Evolutionary conservation across 805 yeast genomes (phyloP).

Genomic region (Hanseniaspora jakobsenii): DNA sequence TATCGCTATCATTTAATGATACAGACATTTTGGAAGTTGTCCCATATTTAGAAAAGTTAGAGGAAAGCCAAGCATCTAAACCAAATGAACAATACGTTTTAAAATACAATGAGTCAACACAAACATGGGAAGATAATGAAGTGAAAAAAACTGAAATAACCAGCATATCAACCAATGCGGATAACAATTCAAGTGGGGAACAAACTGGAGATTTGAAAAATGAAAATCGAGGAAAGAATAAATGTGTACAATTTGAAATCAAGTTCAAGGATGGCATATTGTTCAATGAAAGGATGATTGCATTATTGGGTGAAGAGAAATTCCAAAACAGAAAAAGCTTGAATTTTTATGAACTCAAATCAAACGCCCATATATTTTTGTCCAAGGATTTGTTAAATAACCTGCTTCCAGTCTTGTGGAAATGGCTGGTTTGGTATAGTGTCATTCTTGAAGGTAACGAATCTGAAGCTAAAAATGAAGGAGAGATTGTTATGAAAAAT

Average conservation of each 20-base stretch:
- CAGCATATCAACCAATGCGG: no score
- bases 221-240: no score
- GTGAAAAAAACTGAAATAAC: background rate
- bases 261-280: background rate
- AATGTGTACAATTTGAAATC: background rate
- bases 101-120: background rate
- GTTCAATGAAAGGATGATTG: constrained; percentile 13
- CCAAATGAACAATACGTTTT: no score
- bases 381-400: constrained; percentile 4
- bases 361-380: background rate
- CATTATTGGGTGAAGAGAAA: constrained; percentile 4
- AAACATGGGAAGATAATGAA: background rate
- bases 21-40: background rate
- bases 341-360: constrained; percentile 10
- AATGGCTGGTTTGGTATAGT: constrained; percentile 26
- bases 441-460: constrained; percentile 26
- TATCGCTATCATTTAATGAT: background rate
- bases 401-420: constrained; percentile 20
- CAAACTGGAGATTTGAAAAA: no score
- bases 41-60: background rate
- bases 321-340: constrained; percentile 13
- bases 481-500: constrained; percentile 19
- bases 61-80: background rate
- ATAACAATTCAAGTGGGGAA: no score
- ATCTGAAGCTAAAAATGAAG: constrained; percentile 18